phyloP scores from a whole-genome alignment of 805 yeast species.

The Saccharomycopsis babjevae region DNA sequence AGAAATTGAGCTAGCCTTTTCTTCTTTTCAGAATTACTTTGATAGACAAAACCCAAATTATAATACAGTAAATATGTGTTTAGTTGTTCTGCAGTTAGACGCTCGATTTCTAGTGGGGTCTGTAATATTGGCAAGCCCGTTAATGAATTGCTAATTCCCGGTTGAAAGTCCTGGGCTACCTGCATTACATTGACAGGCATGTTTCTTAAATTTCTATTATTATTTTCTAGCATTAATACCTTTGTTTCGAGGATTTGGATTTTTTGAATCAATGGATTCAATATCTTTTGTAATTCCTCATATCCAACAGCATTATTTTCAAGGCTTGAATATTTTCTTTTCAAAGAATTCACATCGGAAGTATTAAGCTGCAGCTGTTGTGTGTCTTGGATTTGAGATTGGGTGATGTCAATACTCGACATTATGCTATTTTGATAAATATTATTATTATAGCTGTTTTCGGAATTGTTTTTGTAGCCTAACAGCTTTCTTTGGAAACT shows the following conservation, averaged over 20 bases:
- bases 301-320: not conserved
- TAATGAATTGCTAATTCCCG: conserved; percentile 10
- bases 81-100: conserved; percentile 7
- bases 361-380: not conserved
- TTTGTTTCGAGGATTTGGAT: conserved; percentile 11
- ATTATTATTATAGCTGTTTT: not conserved
- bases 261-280: not conserved
- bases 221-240: conserved; percentile 14
- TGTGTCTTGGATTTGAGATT: not conserved
- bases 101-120: conserved; percentile 17
- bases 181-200: conserved; percentile 17
- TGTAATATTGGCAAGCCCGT: conserved; percentile 12
- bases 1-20: conserved; percentile 12
- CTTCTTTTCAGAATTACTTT: conserved; percentile 6
- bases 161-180: conserved; percentile 11
- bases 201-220: conserved; percentile 14
- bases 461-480: not conserved
- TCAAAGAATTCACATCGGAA: not conserved
- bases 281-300: not conserved
- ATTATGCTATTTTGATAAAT: not conserved
- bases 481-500: not conserved
- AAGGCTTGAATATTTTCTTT: not conserved
- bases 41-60: not conserved
- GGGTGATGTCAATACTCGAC: not conserved
- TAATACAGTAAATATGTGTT: conserved; percentile 11